phyloP scores from a whole-genome alignment of 768 basidiomycete genomes.

The Mycena amicta region DNA sequence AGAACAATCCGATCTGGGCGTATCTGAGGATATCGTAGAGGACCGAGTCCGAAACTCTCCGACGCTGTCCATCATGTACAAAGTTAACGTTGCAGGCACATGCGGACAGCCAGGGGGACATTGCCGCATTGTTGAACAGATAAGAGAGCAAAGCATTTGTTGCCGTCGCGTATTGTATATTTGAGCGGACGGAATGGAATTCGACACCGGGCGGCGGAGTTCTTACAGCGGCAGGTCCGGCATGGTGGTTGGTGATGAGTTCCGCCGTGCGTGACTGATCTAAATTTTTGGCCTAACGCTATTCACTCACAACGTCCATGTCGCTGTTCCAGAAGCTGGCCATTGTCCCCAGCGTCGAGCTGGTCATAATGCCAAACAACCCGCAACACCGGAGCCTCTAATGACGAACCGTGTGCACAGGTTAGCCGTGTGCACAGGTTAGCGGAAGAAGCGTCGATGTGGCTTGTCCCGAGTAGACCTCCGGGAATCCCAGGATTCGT shows the following conservation, averaged over 20 bases:
- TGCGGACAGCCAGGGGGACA: not conserved
- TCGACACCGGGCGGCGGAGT: not conserved
- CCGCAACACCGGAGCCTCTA: too few relatives aligned
- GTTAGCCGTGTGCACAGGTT: too few relatives aligned
- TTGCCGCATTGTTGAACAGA: not conserved
- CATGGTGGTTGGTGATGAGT: not conserved
- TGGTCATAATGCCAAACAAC: too few relatives aligned
- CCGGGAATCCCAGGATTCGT: not conserved
- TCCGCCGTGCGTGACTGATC: not conserved
- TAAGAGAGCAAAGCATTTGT: not conserved
- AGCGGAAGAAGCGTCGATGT: not conserved
- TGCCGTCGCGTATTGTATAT: too few relatives aligned
- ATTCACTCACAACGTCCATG: too few relatives aligned
- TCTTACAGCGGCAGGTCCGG: not conserved
- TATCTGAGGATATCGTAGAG: not conserved
- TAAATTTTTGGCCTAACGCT: too few relatives aligned
- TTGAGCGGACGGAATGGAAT: not conserved
- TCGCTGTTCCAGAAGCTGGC: too few relatives aligned
- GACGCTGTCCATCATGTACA: not conserved
- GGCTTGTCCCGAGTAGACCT: not conserved
- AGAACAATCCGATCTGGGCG: not conserved
- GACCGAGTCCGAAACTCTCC: not conserved
- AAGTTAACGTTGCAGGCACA: too few relatives aligned
- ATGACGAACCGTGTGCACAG: too few relatives aligned
- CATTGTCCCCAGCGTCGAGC: too few relatives aligned